Conservation (phyloP, 352 stramenopile species). For the Pythium apleroticum region DNA sequence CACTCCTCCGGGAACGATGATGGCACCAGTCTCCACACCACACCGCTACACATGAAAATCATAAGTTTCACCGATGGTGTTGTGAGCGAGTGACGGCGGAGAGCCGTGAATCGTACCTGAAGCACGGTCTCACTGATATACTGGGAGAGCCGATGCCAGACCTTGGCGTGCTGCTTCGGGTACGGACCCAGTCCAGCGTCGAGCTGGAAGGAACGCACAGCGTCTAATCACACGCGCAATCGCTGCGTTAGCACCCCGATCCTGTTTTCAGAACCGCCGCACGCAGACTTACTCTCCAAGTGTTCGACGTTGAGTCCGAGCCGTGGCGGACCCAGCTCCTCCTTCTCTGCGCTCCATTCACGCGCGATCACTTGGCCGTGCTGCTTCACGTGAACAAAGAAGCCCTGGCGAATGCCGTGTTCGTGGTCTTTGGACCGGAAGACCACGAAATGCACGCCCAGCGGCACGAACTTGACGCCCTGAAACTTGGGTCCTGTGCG, state of each 20-base stretch:
- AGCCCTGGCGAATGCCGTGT: slow-evolving; percentile 79
- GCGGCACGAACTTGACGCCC: slow-evolving; percentile 83
- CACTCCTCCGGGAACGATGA: slow-evolving; percentile 69
- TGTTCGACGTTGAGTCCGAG: slow-evolving; percentile 64
- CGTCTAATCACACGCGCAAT: slow-evolving; percentile 32
- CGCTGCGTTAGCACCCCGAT: too few species aligned
- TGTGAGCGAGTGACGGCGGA: neutral
- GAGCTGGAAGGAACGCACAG: slow-evolving; percentile 76
- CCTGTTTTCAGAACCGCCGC: neutral
- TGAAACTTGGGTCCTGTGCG: slow-evolving; percentile 76
- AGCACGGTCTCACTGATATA: slow-evolving; percentile 67
- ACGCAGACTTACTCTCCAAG: slow-evolving; percentile 51
- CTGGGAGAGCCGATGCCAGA: slow-evolving; percentile 66
- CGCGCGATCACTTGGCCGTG: slow-evolving; percentile 69
- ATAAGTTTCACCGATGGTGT: neutral
- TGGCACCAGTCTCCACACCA: slow-evolving; percentile 54
- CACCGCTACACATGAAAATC: slow-evolving; percentile 46
- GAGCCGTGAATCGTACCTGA: slow-evolving; percentile 32
- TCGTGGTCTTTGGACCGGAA: slow-evolving; percentile 77
- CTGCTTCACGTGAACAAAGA: slow-evolving; percentile 69
- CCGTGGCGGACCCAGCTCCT: slow-evolving; percentile 65
- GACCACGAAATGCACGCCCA: slow-evolving; percentile 81
- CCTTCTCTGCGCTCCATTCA: slow-evolving; percentile 74
- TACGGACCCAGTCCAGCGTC: slow-evolving; percentile 79
- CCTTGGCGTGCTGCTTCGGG: slow-evolving; percentile 72